phyloP scores from a whole-genome alignment of 768 basidiomycete species.

The Mycena filopes region DNA sequence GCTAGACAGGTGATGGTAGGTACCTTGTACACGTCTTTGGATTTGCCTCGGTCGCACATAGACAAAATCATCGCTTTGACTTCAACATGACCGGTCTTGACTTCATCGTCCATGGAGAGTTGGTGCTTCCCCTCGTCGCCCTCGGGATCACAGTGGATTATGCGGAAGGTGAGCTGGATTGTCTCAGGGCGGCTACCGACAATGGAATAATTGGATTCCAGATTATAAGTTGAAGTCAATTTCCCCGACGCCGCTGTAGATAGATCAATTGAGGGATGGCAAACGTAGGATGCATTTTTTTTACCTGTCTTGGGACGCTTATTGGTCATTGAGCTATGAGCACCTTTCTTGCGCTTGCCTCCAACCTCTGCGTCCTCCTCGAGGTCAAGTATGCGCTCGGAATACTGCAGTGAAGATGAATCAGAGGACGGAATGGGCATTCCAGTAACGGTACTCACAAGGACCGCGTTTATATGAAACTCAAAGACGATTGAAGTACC shows the following conservation, averaged over 20 bases:
- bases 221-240: not conserved
- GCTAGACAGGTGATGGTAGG: not conserved
- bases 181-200: not conserved
- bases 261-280: not conserved
- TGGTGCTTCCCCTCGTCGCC: not conserved
- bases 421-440: not conserved
- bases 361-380: too few relatives aligned
- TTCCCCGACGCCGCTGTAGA: not conserved
- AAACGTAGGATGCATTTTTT: not conserved
- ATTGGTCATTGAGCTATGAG: too few relatives aligned
- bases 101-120: not conserved
- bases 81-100: not conserved
- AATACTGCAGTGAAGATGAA: not conserved
- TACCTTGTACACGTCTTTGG: conserved; percentile 15
- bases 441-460: too few relatives aligned
- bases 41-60: conserved; percentile 9
- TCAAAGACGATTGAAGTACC: conserved; percentile 8
- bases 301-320: not conserved
- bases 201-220: not conserved
- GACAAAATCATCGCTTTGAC: conserved; percentile 8
- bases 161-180: not conserved
- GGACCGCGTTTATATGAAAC: conserved; percentile 1
- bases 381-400: too few relatives aligned
- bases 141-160: not conserved
- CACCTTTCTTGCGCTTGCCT: too few relatives aligned